Evolutionary conservation across 257 asterid species (phyloP).

Genomic region (Penstemon newberryi): DNA sequence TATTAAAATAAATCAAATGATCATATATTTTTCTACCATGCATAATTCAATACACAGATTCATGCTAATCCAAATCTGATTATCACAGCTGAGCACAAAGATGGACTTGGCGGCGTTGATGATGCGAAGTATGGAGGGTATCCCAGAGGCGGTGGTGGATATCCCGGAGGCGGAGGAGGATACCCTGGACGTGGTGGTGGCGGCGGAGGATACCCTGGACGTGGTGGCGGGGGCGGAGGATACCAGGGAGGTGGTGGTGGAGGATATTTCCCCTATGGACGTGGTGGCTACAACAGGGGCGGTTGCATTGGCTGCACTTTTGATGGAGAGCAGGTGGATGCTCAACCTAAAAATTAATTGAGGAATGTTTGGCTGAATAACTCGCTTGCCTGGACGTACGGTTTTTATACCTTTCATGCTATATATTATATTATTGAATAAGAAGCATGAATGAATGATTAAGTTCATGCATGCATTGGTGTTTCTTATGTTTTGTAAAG

Average conservation of each 20-base stretch:
- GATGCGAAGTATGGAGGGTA: background rate
- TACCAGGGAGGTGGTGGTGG: background rate
- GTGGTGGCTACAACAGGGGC: conserved; percentile 13
- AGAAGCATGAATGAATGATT: too few relatives aligned
- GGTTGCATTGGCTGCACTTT: conserved; percentile 25
- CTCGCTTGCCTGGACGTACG: too few relatives aligned
- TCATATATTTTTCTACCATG: too few relatives aligned
- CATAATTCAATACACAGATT: too few relatives aligned
- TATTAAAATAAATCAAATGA: too few relatives aligned
- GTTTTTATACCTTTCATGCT: too few relatives aligned
- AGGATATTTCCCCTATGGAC: conserved; percentile 14
- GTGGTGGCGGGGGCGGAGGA: background rate
- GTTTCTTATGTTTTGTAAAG: too few relatives aligned
- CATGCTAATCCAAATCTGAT: too few relatives aligned
- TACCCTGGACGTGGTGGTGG: background rate
- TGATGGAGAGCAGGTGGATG: conserved; percentile 18
- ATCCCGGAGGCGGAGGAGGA: background rate
- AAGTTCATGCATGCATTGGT: too few relatives aligned
- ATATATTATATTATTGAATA: too few relatives aligned
- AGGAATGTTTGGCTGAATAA: too few relatives aligned
- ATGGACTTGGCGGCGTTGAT: background rate
- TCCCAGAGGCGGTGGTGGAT: background rate
- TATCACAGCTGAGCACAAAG: background rate
- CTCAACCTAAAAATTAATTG: background rate
- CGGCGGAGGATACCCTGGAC: background rate